Percentiles rank a stretch among this genome's conserved stretches.
phyloP scores from a whole-genome alignment of 78 protist species.

The Speleostelium caveatum region DNA sequence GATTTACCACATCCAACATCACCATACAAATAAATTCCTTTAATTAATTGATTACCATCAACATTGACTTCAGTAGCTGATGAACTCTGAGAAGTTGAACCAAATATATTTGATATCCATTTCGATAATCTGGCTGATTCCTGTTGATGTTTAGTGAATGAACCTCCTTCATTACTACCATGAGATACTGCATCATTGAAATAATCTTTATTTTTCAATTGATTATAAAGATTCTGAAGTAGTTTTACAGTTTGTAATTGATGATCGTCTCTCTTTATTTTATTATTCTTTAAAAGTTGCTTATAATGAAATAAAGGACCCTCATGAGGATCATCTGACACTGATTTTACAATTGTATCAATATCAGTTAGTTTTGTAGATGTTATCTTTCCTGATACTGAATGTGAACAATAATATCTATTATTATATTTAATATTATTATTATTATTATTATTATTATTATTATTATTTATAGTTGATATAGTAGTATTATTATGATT shows the following conservation, averaged over 20 bases:
- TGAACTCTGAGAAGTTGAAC: not conserved
- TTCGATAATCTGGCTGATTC: not conserved
- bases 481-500: no score
- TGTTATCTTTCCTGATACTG: no score
- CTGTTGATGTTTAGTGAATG: not conserved
- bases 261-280: slow-evolving; percentile 35
- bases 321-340: no score
- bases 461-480: no score
- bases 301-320: slow-evolving; percentile 67
- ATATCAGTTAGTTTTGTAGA: no score
- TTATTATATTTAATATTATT: no score
- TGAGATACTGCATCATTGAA: not conserved
- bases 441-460: no score
- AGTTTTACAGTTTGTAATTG: slow-evolving; percentile 65
- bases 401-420: no score
- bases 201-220: slow-evolving; percentile 24
- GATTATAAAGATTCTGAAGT: slow-evolving; percentile 55
- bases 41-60: slow-evolving; percentile 40
- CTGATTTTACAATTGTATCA: no score
- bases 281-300: slow-evolving; percentile 13
- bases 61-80: not conserved
- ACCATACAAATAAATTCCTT: slow-evolving; percentile 91
- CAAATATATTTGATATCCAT: slow-evolving; percentile 19
- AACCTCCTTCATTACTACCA: not conserved
- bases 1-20: slow-evolving; percentile 96